Evolutionary conservation across 148 eudicot species (phyloP).

Genomic region (Cornus suecica): DNA sequence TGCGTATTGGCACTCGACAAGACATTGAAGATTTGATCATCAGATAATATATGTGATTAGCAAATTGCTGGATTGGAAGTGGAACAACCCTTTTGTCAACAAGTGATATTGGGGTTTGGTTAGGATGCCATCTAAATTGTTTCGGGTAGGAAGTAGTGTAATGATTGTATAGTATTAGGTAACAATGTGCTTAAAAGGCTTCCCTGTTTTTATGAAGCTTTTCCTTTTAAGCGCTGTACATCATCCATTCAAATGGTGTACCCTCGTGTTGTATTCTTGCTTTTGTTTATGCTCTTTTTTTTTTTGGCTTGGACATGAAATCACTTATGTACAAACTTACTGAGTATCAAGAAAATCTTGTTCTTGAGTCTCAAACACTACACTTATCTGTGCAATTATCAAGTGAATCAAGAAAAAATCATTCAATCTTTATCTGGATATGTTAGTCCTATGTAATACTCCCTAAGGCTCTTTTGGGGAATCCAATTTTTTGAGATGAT

Average conservation of each 20-base stretch:
- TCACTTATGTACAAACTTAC: too few species aligned
- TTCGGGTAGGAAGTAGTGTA: slow-evolving; percentile 1
- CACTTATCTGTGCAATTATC: not conserved
- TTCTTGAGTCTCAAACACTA: not conserved
- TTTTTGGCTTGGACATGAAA: too few species aligned
- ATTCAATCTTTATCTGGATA: not conserved
- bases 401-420: not conserved
- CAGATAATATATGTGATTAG: not conserved
- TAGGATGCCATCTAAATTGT: not conserved
- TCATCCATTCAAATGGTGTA: not conserved
- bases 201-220: not conserved
- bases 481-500: too few species aligned
- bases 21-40: not conserved
- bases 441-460: not conserved
- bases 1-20: too few species aligned
- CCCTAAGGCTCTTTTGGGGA: too few species aligned
- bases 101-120: not conserved
- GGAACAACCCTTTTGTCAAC: not conserved
- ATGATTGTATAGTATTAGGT: slow-evolving; percentile 14
- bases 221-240: slow-evolving; percentile 9
- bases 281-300: not conserved
- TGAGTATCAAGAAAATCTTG: too few species aligned
- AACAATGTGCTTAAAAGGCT: slow-evolving; percentile 8
- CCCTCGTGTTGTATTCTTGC: slow-evolving; percentile 15
- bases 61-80: slow-evolving; percentile 9